phyloP scores from a whole-genome alignment of 106 monocot genomes.

The Acorus gramineus region DNA sequence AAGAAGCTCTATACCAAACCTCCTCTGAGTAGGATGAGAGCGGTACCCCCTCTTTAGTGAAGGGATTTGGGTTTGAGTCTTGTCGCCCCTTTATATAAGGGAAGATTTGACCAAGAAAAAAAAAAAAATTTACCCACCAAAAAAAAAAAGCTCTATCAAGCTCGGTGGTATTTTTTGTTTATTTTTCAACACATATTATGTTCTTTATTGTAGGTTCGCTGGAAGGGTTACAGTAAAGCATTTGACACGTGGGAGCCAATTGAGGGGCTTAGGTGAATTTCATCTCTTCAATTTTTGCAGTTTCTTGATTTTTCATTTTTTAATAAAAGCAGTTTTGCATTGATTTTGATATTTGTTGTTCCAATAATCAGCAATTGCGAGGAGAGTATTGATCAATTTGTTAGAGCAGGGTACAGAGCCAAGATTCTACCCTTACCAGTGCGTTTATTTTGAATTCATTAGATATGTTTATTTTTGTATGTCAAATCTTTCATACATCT shows the following conservation, averaged over 20 bases:
- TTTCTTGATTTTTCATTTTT: background rate
- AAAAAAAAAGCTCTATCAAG: no score
- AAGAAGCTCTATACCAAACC: no score
- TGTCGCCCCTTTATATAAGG: no score
- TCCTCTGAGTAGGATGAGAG: no score
- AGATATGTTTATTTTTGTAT: background rate
- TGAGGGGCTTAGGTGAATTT: constrained; percentile 34
- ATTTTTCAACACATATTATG: background rate
- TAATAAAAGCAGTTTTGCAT: background rate
- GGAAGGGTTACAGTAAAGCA: constrained; percentile 57
- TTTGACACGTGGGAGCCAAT: constrained; percentile 69
- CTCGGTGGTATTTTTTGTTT: background rate
- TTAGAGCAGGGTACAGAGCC: constrained; percentile 26
- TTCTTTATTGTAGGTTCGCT: constrained; percentile 31
- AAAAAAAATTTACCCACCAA: no score
- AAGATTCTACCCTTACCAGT: constrained; percentile 52
- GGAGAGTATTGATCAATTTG: constrained; percentile 44
- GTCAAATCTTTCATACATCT: background rate
- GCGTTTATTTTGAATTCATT: constrained; percentile 2
- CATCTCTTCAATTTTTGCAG: background rate
- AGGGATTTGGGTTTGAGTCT: no score
- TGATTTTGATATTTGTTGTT: background rate
- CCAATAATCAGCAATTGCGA: constrained; percentile 27
- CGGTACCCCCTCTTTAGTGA: no score
- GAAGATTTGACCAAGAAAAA: no score